These are phyloP conservation scores for Phoma herbarum DNA, from an alignment of 2,329 filamentous ascomycete species.

Conservation along the genomic window DNA sequence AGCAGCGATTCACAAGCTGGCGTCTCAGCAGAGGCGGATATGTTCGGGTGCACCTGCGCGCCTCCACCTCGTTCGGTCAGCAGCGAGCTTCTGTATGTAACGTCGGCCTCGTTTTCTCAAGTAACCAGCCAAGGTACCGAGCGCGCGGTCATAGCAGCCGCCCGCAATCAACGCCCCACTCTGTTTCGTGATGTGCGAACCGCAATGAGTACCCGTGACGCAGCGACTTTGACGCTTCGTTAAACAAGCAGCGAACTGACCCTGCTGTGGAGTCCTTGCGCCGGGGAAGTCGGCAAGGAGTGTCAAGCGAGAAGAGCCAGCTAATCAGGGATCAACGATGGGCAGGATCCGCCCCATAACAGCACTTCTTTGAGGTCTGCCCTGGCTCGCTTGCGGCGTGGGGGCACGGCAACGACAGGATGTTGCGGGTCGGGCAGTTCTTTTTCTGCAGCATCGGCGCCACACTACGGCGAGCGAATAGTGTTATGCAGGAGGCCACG, in stretches of 20 bases:
- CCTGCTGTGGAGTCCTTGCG: slow-evolving; percentile 11
- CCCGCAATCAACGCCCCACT: slow-evolving; percentile 35
- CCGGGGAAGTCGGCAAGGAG: slow-evolving; percentile 47
- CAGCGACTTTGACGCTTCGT: slow-evolving; percentile 28
- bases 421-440: slow-evolving; percentile 39
- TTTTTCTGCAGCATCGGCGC: slow-evolving; percentile 43
- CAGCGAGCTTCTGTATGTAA: slow-evolving; percentile 44
- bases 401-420: slow-evolving; percentile 30
- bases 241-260: slow-evolving; percentile 9
- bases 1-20: slow-evolving; percentile 33
- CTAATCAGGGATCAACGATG: slow-evolving; percentile 21
- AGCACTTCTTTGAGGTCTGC: slow-evolving; percentile 16
- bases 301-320: slow-evolving; percentile 35
- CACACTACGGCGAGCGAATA: slow-evolving; percentile 42
- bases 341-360: slow-evolving; percentile 2
- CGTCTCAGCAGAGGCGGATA: slow-evolving; percentile 47
- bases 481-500: slow-evolving; percentile 37
- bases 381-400: slow-evolving; percentile 42
- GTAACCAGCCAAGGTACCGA: slow-evolving; percentile 43
- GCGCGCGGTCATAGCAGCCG: slow-evolving; percentile 38
- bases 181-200: slow-evolving; percentile 31
- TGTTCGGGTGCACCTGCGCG: slow-evolving; percentile 45
- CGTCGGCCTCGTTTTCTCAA: slow-evolving; percentile 48
- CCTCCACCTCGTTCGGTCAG: slow-evolving; percentile 32
- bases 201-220: slow-evolving; percentile 30